Evolutionary conservation across 2,329 filamentous ascomycete species (phyloP).

Genomic region (Cylindrodendrum hubeiense): DNA sequence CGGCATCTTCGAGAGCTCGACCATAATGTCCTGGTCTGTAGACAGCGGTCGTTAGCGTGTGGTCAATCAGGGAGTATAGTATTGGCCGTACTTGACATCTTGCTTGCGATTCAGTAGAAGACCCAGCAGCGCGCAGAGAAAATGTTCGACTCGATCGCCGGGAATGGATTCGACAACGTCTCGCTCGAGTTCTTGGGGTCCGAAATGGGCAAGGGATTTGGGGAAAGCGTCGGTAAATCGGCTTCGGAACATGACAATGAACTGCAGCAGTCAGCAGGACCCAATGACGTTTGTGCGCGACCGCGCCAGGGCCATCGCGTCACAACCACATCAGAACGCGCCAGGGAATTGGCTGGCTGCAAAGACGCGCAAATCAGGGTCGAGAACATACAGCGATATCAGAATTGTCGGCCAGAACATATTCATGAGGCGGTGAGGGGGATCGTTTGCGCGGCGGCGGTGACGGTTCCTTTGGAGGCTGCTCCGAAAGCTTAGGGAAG

Average conservation of each 20-base stretch:
- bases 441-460: constrained; percentile 82
- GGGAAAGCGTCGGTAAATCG: constrained; percentile 93
- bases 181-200: constrained; percentile 93
- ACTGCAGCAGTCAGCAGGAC: constrained; percentile 68
- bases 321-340: constrained; percentile 54
- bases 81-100: constrained; percentile 88
- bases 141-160: constrained; percentile 86
- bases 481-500: constrained; percentile 70
- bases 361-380: background rate
- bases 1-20: constrained; percentile 92
- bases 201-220: constrained; percentile 88
- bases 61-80: background rate
- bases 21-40: constrained; percentile 89
- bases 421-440: constrained; percentile 91
- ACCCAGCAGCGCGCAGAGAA: constrained; percentile 89
- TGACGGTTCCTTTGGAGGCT: constrained; percentile 68
- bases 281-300: constrained; percentile 59
- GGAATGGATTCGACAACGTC: constrained; percentile 84
- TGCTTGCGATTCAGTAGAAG: constrained; percentile 97
- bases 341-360: constrained; percentile 33
- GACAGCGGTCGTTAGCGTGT: constrained; percentile 37
- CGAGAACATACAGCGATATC: constrained; percentile 88
- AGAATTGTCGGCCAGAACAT: constrained; percentile 88
- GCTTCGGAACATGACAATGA: constrained; percentile 97
- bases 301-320: constrained; percentile 60